phyloP scores from a whole-genome alignment of 78 protist species.

The Chrysochromulina tobinii region DNA sequence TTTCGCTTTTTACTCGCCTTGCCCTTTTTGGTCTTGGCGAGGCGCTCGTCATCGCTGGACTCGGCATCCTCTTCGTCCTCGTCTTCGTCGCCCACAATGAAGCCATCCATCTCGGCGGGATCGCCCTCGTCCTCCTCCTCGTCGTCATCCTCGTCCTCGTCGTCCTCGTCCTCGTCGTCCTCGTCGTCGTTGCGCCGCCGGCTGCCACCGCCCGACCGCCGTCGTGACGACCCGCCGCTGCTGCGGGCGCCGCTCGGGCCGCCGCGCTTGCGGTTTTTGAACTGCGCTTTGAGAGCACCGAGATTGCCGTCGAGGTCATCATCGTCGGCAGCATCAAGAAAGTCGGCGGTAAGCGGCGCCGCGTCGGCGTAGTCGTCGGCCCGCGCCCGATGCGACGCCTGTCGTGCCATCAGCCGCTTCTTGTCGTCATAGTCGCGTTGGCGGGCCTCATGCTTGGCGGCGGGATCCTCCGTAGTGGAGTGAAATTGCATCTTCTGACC shows the following conservation, averaged over 20 bases:
- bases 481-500: background rate
- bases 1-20: too few relatives aligned
- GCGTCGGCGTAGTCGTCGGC: background rate
- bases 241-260: background rate
- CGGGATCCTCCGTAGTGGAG: background rate
- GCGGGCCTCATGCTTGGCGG: background rate
- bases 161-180: background rate
- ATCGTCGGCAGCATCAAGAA: background rate
- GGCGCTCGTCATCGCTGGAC: background rate
- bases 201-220: background rate
- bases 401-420: background rate
- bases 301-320: background rate
- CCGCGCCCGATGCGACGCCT: background rate
- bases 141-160: background rate
- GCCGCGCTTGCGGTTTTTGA: background rate
- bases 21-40: background rate
- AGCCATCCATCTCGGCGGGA: background rate
- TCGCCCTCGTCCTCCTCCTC: background rate
- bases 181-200: too few relatives aligned
- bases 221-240: background rate
- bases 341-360: background rate
- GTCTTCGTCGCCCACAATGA: conserved; percentile 1
- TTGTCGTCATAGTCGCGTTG: background rate
- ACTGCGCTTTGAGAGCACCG: background rate
- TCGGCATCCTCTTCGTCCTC: background rate